These are phyloP conservation scores for Phytophthora litchii DNA, from an alignment of 352 stramenopile genomes.

Conservation along the genomic window DNA sequence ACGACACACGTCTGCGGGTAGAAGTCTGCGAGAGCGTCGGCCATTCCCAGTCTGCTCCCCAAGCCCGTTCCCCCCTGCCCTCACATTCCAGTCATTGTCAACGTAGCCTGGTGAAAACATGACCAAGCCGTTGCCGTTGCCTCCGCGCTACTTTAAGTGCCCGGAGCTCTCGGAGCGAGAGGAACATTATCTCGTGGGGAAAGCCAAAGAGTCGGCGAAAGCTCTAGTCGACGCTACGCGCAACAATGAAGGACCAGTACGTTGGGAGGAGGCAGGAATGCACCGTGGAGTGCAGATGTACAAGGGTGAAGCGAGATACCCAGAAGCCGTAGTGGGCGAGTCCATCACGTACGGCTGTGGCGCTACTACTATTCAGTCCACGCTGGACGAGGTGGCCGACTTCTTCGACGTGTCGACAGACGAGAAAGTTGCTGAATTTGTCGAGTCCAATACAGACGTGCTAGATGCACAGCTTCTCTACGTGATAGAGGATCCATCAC, in stretches of 20 bases:
- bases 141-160: slow-evolving; percentile 62
- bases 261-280: slow-evolving; percentile 59
- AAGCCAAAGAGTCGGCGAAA: slow-evolving; percentile 67
- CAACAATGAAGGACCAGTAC: slow-evolving; percentile 60
- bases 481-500: slow-evolving; percentile 42
- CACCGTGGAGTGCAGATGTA: slow-evolving; percentile 74
- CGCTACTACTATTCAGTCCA: slow-evolving; percentile 61
- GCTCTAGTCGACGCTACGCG: slow-evolving; percentile 62
- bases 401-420: slow-evolving; percentile 73
- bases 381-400: slow-evolving; percentile 66
- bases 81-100: slow-evolving; percentile 33
- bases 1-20: slow-evolving; percentile 33
- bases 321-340: slow-evolving; percentile 40
- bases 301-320: slow-evolving; percentile 61
- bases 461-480: slow-evolving; percentile 70
- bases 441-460: slow-evolving; percentile 48
- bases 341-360: slow-evolving; percentile 65
- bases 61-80: slow-evolving; percentile 21
- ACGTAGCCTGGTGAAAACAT: slow-evolving; percentile 15
- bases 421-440: slow-evolving; percentile 56
- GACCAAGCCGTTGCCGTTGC: slow-evolving; percentile 53
- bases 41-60: slow-evolving; percentile 30
- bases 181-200: slow-evolving; percentile 59
- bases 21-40: slow-evolving; percentile 22
- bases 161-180: slow-evolving; percentile 58